Base-by-base conservation (phyloP, 768 basidiomycete genomes). In the Mycena filopes region DNA sequence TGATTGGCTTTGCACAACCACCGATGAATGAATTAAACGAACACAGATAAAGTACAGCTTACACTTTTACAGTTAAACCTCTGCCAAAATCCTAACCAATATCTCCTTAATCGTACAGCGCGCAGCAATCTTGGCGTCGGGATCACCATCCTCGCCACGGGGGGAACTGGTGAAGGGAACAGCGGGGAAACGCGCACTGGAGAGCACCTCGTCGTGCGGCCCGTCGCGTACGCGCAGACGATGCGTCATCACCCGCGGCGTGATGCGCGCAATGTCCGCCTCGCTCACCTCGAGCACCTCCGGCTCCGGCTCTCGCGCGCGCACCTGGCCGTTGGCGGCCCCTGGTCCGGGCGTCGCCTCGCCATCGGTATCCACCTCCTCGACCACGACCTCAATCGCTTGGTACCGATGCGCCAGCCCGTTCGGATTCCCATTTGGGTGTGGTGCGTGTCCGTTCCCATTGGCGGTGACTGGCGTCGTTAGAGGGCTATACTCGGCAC, bases 241-340 rank as follows among this genome's bases (percentile, higher is more conserved):
- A 77, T 95, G 93, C 9, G 90, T 89, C 31, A 94, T 83, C 0
- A 89, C 87, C 23, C 91, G 79, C 38, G 91, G 91, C 66, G 92
- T 85, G 29, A 93, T 87, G 63, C 90, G 83, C 60, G 90, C 90
- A 66, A 92, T 82, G 69, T 94, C 90, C 60, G 88, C 88, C 74
- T 92, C 90, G 7, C 89, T 89, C 5, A 91, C 87, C 61, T 91
- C 90, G 66, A 89, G 69, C 38, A 78, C 72, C 46, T 75, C 71
- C 28, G 70, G 70, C 53, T 73, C 71, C 25, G 75, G 74, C 54
- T 69, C 63, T n/a, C 55, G 51, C n/a, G 66, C 60, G 56, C 70
- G 26, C 43, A 63, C 71, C 36, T 50, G 59, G 13, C 53, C 29
- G 16, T 41, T 54, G 36, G 49, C 46, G 16, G 62, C 50, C 45